Evolutionary conservation across 139 green algal species (phyloP).

Genomic region (Nannochloris sp.): DNA sequence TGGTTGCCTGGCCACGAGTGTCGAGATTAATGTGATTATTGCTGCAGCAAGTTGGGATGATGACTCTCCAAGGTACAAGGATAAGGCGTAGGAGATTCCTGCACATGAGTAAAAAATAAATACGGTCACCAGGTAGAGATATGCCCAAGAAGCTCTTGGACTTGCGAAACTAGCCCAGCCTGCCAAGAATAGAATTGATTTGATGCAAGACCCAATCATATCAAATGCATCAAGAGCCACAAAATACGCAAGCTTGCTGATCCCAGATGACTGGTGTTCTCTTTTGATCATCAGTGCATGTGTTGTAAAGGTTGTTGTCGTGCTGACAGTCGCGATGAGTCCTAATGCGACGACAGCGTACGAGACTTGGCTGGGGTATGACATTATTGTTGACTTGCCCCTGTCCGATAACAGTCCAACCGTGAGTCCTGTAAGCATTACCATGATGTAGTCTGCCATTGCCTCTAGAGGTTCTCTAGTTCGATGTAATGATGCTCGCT

Average conservation of each 20-base stretch:
- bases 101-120: slow-evolving; percentile 40
- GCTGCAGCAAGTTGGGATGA: slow-evolving; percentile 38
- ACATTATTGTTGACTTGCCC: slow-evolving; percentile 34
- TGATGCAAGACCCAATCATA: slow-evolving; percentile 21
- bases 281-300: slow-evolving; percentile 29
- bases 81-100: slow-evolving; percentile 37
- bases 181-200: slow-evolving; percentile 35
- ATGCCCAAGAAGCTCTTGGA: slow-evolving; percentile 35
- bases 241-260: slow-evolving; percentile 36
- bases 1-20: slow-evolving; percentile 32
- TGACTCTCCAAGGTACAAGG: slow-evolving; percentile 33
- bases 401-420: slow-evolving; percentile 41
- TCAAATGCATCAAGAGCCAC: slow-evolving; percentile 37
- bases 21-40: slow-evolving; percentile 35
- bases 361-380: slow-evolving; percentile 29
- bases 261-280: slow-evolving; percentile 29
- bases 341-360: slow-evolving; percentile 46
- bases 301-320: slow-evolving; percentile 33
- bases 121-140: slow-evolving; percentile 42
- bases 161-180: slow-evolving; percentile 32
- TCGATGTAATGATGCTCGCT: slow-evolving; percentile 15
- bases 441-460: slow-evolving; percentile 40
- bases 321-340: slow-evolving; percentile 35
- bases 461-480: slow-evolving; percentile 30
- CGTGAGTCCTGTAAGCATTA: slow-evolving; percentile 38